A percentile compares a stretch with the other conserved stretches of the same genome.
Conservation (phyloP, 1,139 yeast species). For the Taphrina confusa region DNA sequence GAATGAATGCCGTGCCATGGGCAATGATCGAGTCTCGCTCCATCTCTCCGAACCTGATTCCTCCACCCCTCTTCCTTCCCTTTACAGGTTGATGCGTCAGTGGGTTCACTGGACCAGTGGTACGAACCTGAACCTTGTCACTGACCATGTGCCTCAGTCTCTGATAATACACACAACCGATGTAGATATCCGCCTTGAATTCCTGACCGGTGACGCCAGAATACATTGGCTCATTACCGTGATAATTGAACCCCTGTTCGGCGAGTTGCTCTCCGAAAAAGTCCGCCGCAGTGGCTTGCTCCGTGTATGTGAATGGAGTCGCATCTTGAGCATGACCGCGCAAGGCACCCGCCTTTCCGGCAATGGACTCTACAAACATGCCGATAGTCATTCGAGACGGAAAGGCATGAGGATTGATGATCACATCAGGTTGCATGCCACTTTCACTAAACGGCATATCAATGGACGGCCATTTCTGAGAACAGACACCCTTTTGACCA, state of each 20-base stretch:
- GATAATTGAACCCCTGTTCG: slow-evolving; percentile 90
- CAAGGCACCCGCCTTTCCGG: slow-evolving; percentile 97
- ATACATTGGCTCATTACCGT: slow-evolving; percentile 98
- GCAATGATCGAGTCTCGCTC: slow-evolving; percentile 99
- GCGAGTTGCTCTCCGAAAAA: slow-evolving; percentile 90
- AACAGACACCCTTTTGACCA: slow-evolving; percentile 99
- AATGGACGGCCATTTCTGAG: slow-evolving; percentile 94
- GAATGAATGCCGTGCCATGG: slow-evolving; percentile 94
- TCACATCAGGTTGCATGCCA: slow-evolving; percentile 96
- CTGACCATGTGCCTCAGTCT: slow-evolving; percentile 99
- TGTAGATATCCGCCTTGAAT: slow-evolving; percentile 88
- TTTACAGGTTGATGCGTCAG: slow-evolving; percentile 99
- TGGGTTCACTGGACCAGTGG: slow-evolving; percentile 96
- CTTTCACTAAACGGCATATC: slow-evolving; percentile 97
- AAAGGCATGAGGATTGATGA: slow-evolving; percentile 98
- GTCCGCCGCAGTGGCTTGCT: slow-evolving; percentile 93
- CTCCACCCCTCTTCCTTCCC: slow-evolving; percentile 98
- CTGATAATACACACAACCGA: slow-evolving; percentile 96
- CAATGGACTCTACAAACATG: slow-evolving; percentile 96
- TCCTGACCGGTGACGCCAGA: slow-evolving; percentile 99
- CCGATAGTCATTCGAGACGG: slow-evolving; percentile 99
- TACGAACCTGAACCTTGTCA: slow-evolving; percentile 98
- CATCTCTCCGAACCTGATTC: slow-evolving; percentile 99
- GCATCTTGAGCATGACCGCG: slow-evolving; percentile 98
- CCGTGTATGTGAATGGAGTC: slow-evolving; percentile 76